Conservation (phyloP, 352 stramenopile genomes). For the Pythium sukuiense region DNA sequence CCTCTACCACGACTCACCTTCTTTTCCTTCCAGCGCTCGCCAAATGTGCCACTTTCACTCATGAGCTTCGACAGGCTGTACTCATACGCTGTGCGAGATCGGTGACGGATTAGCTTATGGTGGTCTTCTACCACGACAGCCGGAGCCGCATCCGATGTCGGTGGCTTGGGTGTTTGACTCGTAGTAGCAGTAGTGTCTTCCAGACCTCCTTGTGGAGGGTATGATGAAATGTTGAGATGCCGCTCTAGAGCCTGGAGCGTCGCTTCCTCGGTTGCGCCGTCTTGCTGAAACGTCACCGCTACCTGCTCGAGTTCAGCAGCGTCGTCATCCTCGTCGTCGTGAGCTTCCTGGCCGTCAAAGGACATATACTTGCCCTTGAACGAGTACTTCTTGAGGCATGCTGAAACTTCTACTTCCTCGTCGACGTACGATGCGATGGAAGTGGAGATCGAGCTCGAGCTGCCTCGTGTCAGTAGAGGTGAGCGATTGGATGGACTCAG, state of each 20-base stretch:
- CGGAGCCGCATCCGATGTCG: not conserved
- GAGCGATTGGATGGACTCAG: not conserved
- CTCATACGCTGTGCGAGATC: conserved; percentile 69
- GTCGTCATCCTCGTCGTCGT: conserved; percentile 37
- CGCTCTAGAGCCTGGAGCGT: conserved; percentile 23
- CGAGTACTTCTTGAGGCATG: conserved; percentile 53
- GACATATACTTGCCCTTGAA: conserved; percentile 66
- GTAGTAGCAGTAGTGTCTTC: not conserved
- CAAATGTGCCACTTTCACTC: conserved; percentile 70
- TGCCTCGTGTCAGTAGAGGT: conserved; percentile 10
- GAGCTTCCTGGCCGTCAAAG: conserved; percentile 26
- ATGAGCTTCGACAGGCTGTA: conserved; percentile 65
- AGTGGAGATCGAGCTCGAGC: conserved; percentile 23
- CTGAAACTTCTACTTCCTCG: conserved; percentile 49
- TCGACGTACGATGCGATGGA: conserved; percentile 31
- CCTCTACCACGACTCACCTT: conserved; percentile 45
- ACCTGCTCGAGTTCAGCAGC: conserved; percentile 28
- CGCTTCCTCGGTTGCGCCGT: conserved; percentile 12
- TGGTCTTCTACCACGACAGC: conserved; percentile 24
- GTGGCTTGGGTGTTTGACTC: not conserved
- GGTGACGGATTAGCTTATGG: conserved; percentile 44
- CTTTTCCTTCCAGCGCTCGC: conserved; percentile 94
- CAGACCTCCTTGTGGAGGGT: not conserved
- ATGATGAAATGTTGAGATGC: conserved; percentile 18
- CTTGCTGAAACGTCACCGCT: conserved; percentile 19